Base-by-base conservation (phyloP, 495 filamentous ascomycete genomes). In the Daldinia decipiens region DNA sequence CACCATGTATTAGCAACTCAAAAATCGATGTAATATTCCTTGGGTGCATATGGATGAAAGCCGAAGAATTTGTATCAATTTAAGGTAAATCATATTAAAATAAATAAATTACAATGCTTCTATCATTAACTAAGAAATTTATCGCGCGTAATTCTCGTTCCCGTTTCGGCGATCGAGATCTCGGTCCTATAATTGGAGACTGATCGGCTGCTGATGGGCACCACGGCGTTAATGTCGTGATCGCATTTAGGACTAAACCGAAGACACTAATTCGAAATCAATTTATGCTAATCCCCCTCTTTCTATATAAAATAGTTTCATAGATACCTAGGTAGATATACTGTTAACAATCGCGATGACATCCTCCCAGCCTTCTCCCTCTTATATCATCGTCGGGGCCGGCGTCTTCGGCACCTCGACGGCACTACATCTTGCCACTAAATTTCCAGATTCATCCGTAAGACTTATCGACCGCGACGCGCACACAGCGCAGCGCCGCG, bases 391-490 rank as follows among this genome's bases (percentile, higher is more conserved):
- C 58, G 78, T 91, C 57, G 89, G 89, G 43, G 84, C 85, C 17
- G 90, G 90, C 24, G 86, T 89, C 58, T 91, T 91, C 72, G 89
- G 89, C 19, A 86, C 86, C 2, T 86, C 86, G 5, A 91, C 90
- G 4, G 89, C 89, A 24, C 84, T 86, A n/a, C 79, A 88, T 69
- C 83, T 91, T 4, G 83, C 82, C 68, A 79, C 79, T 45, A 77
- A 76, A 45, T 82, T 84, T 72, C 85, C 87, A 29, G 67, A 78
- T 68, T 81, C 85, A 2, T 79, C 77, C 3, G 76, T 90, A n/a
- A 86, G 81, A 1, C 79, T 92, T 3, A 71, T 91, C 54, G 88
- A 92, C 73, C 82, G 89, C 11, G 73, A 85, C 76, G 74, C 79
- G 55, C 83, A 83, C 61, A 73, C 72, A 12, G 75, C 76, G 2